Evolutionary conservation across 179 eudicot genomes (phyloP).

Genomic region (Amaranthus tricolor): DNA sequence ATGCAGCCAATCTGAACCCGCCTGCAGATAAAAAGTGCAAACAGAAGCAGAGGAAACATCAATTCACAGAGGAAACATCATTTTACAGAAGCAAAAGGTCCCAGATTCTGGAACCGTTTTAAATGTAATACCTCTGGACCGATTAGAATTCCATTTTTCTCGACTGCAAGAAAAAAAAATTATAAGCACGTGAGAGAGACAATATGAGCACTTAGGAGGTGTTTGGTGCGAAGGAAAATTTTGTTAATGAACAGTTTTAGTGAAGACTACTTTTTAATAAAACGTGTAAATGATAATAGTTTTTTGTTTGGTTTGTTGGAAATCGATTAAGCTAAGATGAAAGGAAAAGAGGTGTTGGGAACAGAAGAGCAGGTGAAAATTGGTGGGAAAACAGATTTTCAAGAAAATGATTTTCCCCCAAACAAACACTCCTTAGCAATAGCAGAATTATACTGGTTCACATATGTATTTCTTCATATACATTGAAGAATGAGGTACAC

Average conservation of each 20-base stretch:
- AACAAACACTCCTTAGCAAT: background rate
- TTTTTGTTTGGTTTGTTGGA: too few species aligned
- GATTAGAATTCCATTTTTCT: constrained; percentile 37
- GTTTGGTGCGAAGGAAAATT: too few species aligned
- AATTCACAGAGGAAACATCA: background rate
- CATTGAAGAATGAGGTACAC: background rate
- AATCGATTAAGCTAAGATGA: too few species aligned
- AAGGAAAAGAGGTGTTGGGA: too few species aligned
- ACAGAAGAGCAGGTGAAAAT: too few species aligned
- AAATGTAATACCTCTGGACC: constrained; percentile 33
- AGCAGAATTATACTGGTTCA: background rate
- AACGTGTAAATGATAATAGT: too few species aligned
- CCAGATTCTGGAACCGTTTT: background rate
- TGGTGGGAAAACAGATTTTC: background rate
- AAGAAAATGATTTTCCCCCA: background rate
- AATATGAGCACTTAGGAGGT: background rate
- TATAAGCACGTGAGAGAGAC: background rate
- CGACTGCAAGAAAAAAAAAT: constrained; percentile 22
- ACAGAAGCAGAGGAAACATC: background rate
- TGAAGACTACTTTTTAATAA: too few species aligned
- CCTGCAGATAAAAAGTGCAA: constrained; percentile 4
- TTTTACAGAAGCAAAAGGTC: background rate
- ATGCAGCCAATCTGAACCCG: constrained; percentile 28
- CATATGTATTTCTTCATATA: background rate
- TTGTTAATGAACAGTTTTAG: too few species aligned